These are phyloP conservation scores for Incumbomyces delicatus DNA, from an alignment of 2,329 filamentous ascomycete species.

Conservation along the genomic window DNA sequence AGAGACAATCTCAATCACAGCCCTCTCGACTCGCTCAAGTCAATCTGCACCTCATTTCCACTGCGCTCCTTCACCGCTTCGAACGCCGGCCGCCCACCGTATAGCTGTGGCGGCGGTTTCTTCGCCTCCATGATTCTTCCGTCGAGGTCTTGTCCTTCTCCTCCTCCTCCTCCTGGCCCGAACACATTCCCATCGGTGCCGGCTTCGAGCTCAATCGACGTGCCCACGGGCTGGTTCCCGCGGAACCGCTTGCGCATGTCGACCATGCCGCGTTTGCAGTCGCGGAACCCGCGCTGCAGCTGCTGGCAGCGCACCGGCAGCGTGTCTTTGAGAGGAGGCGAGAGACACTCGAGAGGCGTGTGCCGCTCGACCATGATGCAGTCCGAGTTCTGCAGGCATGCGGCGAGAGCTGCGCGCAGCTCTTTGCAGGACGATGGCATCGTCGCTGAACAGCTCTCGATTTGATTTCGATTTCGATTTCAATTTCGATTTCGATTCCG, in stretches of 20 bases:
- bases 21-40: conserved; percentile 39
- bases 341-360: conserved; percentile 77
- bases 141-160: conserved; percentile 12
- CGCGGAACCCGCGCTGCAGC: conserved; percentile 81
- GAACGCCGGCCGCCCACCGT: conserved; percentile 67
- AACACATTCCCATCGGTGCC: conserved; percentile 12
- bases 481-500: too few species aligned
- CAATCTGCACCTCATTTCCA: conserved; percentile 24
- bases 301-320: conserved; percentile 85
- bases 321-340: conserved; percentile 66
- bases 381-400: conserved; percentile 92
- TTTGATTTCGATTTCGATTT: too few species aligned
- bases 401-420: conserved; percentile 85
- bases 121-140: conserved; percentile 19
- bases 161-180: too few species aligned
- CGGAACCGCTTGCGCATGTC: conserved; percentile 99
- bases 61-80: conserved; percentile 54
- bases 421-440: conserved; percentile 98
- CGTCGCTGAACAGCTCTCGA: not conserved
- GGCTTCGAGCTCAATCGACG: conserved; percentile 53
- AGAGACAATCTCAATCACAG: conserved; percentile 22
- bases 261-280: conserved; percentile 92
- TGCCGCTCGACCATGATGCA: conserved; percentile 91
- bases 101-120: conserved; percentile 52
- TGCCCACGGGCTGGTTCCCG: conserved; percentile 76